A percentile compares a stretch with the other conserved stretches of the same genome.
Evolutionary conservation across 768 basidiomycete genomes (phyloP).

Genomic region (Tubosaeta brunneosetosa): DNA sequence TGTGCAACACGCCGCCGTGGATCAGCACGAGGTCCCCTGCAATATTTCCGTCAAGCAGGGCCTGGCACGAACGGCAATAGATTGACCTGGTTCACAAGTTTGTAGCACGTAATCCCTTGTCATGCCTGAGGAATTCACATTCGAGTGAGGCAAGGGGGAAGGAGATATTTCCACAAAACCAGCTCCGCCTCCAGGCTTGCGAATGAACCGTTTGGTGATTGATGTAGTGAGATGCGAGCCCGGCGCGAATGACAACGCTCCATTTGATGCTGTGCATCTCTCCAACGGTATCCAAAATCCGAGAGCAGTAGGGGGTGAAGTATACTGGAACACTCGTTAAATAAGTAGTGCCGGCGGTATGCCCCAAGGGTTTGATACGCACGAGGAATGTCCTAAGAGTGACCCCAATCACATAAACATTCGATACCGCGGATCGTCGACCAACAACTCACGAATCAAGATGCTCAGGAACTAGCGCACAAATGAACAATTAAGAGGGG

Average conservation of each 20-base stretch:
- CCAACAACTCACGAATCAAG: slow-evolving; percentile 76
- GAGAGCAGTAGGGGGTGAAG: slow-evolving; percentile 84
- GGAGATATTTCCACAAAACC: slow-evolving; percentile 67
- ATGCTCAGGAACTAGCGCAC: slow-evolving; percentile 70
- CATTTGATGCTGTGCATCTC: slow-evolving; percentile 75
- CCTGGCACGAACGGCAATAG: background rate
- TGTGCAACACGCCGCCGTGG: slow-evolving; percentile 90
- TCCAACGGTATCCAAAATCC: slow-evolving; percentile 98
- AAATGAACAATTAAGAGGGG: background rate
- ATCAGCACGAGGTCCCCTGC: slow-evolving; percentile 89
- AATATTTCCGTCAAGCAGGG: background rate
- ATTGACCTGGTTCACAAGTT: slow-evolving; percentile 65
- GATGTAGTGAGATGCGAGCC: slow-evolving; percentile 78
- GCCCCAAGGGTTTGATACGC: slow-evolving; percentile 16
- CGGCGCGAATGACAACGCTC: slow-evolving; percentile 84
- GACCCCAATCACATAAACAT: background rate
- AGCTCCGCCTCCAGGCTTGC: slow-evolving; percentile 71
- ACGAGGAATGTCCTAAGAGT: slow-evolving; percentile 66
- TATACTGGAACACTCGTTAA: slow-evolving; percentile 56
- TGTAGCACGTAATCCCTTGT: slow-evolving; percentile 58
- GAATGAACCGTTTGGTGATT: slow-evolving; percentile 82
- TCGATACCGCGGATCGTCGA: background rate
- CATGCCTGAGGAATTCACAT: background rate
- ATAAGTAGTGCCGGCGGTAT: background rate
- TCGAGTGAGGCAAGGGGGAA: slow-evolving; percentile 16